A percentile compares a stretch with the other conserved stretches of the same genome.
Evolutionary conservation across 2,329 filamentous ascomycete species (phyloP).

Genomic region (Arachnomyces sp.): DNA sequence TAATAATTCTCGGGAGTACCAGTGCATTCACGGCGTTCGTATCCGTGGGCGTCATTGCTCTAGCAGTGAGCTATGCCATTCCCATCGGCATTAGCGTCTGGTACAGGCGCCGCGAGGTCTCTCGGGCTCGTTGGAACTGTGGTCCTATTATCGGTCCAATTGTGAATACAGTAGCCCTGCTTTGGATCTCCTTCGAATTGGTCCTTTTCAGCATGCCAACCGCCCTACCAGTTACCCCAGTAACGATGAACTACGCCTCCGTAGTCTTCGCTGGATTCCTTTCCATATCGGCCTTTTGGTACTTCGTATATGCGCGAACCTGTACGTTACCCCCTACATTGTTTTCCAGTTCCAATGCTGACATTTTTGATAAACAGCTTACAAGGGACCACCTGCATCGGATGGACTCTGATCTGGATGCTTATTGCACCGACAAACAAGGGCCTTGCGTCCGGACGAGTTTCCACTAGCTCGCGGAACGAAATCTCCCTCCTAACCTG

Average conservation of each 20-base stretch:
- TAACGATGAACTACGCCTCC: conserved; percentile 51
- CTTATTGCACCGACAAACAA: too few relatives aligned
- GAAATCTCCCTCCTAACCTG: too few relatives aligned
- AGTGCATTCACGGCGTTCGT: conserved; percentile 45
- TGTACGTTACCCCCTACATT: conserved; percentile 28
- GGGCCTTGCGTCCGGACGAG: too few relatives aligned
- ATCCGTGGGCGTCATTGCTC: conserved; percentile 50
- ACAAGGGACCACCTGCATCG: conserved; percentile 29
- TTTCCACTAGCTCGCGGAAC: too few relatives aligned
- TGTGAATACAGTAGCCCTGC: conserved; percentile 41
- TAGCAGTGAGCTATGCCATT: conserved; percentile 50
- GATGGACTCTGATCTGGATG: conserved; percentile 17
- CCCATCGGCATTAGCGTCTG: conserved; percentile 48
- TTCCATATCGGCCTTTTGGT: conserved; percentile 45
- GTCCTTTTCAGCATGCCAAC: conserved; percentile 50
- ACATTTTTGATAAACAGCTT: conserved; percentile 17
- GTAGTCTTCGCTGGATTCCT: conserved; percentile 52
- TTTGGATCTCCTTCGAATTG: conserved; percentile 47
- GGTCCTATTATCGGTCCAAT: conserved; percentile 35
- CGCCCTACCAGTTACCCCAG: conserved; percentile 45
- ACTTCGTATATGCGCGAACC: conserved; percentile 44
- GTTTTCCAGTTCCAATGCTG: background rate
- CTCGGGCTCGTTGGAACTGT: conserved; percentile 43
- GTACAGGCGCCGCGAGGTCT: conserved; percentile 41
- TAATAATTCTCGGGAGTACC: conserved; percentile 43